Percentiles rank a stretch among this genome's conserved stretches.
Evolutionary conservation across 2,329 filamentous ascomycete genomes (phyloP).

Genomic region (Penicillium sp.): DNA sequence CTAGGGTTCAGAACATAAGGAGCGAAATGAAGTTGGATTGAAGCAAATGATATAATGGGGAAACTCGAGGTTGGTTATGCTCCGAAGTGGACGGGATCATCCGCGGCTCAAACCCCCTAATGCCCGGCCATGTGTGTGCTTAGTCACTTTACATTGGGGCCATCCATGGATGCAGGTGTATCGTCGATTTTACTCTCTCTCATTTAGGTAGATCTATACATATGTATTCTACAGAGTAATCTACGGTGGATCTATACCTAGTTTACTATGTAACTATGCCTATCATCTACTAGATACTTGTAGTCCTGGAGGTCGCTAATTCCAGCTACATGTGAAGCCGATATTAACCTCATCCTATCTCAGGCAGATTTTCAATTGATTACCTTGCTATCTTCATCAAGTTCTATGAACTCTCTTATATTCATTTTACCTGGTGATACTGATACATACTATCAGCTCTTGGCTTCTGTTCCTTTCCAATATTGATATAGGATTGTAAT

Average conservation of each 20-base stretch:
- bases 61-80: background rate
- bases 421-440: background rate
- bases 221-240: background rate
- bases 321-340: background rate
- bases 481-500: background rate
- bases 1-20: slow-evolving; percentile 21
- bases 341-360: background rate
- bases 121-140: slow-evolving; percentile 22
- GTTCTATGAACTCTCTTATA: too few species aligned
- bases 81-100: slow-evolving; percentile 1
- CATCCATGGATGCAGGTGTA: background rate
- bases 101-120: slow-evolving; percentile 21
- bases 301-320: background rate
- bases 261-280: background rate
- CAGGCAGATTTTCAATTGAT: background rate
- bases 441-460: background rate
- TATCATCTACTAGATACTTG: background rate
- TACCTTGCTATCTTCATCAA: background rate
- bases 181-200: background rate
- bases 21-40: slow-evolving; percentile 21
- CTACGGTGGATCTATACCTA: background rate
- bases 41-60: background rate
- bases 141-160: slow-evolving; percentile 13
- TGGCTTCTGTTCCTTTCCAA: background rate
- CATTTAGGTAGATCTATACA: background rate